Conservation (phyloP, 208 protist genomes). For the Crithidia acanthocephali region DNA sequence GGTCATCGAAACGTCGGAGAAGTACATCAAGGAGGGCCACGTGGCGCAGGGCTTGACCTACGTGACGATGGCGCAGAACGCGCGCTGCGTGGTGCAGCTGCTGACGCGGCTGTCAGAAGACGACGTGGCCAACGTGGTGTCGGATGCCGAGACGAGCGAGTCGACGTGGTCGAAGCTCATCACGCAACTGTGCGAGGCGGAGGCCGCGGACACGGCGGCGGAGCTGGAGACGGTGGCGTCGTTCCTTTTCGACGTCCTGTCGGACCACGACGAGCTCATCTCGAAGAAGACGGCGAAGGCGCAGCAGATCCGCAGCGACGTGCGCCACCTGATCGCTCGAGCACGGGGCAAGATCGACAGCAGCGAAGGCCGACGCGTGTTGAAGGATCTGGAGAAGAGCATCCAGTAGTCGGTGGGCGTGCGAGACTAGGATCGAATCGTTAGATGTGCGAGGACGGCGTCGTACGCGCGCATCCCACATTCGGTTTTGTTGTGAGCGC, state of each 20-base stretch:
- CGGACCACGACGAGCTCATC: constrained; percentile 64
- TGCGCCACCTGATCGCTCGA: constrained; percentile 56
- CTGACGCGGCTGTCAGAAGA: constrained; percentile 41
- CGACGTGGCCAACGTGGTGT: constrained; percentile 44
- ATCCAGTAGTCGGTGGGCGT: constrained; percentile 49
- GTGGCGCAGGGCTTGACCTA: constrained; percentile 53
- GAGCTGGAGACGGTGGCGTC: constrained; percentile 53
- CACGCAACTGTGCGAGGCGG: constrained; percentile 42
- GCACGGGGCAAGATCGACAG: constrained; percentile 38
- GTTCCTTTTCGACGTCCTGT: constrained; percentile 74
- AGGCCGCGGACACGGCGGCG: constrained; percentile 28
- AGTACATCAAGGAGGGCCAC: constrained; percentile 47
- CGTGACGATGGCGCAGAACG: constrained; percentile 45
- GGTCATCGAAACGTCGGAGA: constrained; percentile 53
- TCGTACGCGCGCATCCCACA: too few relatives aligned
- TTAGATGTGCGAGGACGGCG: too few relatives aligned
- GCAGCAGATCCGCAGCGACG: constrained; percentile 51
- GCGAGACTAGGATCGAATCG: too few relatives aligned
- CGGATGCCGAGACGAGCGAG: constrained; percentile 41
- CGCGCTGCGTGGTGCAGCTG: constrained; percentile 51
- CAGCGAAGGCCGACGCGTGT: constrained; percentile 37
- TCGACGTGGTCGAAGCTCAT: constrained; percentile 60
- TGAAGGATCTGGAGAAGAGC: constrained; percentile 74
- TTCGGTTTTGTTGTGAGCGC: too few relatives aligned
- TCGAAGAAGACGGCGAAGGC: constrained; percentile 39